Conservation (phyloP, 177 flowering plant species). For the Telopea speciosissima region DNA sequence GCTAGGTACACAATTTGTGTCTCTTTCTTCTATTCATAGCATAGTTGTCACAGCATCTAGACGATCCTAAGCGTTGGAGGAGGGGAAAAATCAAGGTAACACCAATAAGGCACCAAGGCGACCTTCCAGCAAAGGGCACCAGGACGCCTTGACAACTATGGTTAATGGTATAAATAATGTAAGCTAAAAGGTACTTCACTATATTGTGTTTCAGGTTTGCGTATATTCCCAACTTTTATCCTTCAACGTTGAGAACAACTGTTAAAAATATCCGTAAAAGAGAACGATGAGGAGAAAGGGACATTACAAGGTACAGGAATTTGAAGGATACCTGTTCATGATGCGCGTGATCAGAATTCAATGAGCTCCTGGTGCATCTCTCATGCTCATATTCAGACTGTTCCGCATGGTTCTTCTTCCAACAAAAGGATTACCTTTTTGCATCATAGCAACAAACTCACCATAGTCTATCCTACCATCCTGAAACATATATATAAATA, state of each 20-base stretch:
- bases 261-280: neutral
- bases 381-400: conserved; percentile 85
- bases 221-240: neutral
- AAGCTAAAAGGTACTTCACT: neutral
- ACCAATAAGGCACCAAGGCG: too few relatives aligned
- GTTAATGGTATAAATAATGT: neutral
- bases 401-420: conserved; percentile 91
- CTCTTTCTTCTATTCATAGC: neutral
- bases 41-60: too few relatives aligned
- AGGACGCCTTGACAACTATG: too few relatives aligned
- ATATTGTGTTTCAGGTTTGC: neutral
- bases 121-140: too few relatives aligned
- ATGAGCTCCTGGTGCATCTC: conserved; percentile 52
- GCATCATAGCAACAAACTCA: conserved; percentile 98
- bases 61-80: too few relatives aligned
- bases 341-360: conserved; percentile 16
- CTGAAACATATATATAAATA: conserved; percentile 30
- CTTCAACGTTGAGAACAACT: neutral
- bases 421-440: conserved; percentile 71
- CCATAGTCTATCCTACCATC: conserved; percentile 95
- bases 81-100: too few relatives aligned
- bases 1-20: neutral
- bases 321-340: conserved; percentile 32
- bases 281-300: neutral
- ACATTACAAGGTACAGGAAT: neutral